phyloP scores from a whole-genome alignment of 805 yeast genomes.

The Kuraishia piskuri region DNA sequence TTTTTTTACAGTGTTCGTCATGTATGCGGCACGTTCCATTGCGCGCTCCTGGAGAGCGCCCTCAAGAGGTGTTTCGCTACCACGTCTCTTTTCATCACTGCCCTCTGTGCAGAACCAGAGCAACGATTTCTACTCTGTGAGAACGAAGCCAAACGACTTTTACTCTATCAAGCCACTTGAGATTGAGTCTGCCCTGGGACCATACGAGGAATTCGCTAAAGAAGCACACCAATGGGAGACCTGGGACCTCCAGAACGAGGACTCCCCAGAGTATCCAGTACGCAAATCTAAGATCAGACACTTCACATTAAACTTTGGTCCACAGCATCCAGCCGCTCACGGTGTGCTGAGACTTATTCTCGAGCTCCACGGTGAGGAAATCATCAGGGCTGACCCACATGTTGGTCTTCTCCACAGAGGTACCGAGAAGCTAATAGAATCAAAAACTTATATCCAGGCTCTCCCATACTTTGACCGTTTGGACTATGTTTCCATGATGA shows the following conservation, averaged over 20 bases:
- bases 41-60: slow-evolving; percentile 1
- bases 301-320: slow-evolving; percentile 86
- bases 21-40: not conserved
- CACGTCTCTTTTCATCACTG: slow-evolving; percentile 2
- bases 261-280: slow-evolving; percentile 26
- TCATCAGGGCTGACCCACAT: slow-evolving; percentile 81
- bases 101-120: slow-evolving; percentile 1
- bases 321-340: slow-evolving; percentile 94
- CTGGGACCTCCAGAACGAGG: slow-evolving; percentile 25
- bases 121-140: slow-evolving; percentile 12
- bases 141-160: not conserved
- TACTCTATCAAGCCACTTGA: not conserved
- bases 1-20: not conserved
- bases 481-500: slow-evolving; percentile 84
- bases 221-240: slow-evolving; percentile 25
- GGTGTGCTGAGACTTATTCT: slow-evolving; percentile 82
- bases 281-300: slow-evolving; percentile 59
- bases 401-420: slow-evolving; percentile 85
- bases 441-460: slow-evolving; percentile 82
- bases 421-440: slow-evolving; percentile 80
- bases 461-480: slow-evolving; percentile 82
- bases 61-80: not conserved
- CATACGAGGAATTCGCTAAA: slow-evolving; percentile 23
- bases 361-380: slow-evolving; percentile 85
- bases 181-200: slow-evolving; percentile 34